A percentile compares a stretch with the other conserved stretches of the same genome.
phyloP scores from a whole-genome alignment of 805 yeast species.

The Barnettozyma salicaria region DNA sequence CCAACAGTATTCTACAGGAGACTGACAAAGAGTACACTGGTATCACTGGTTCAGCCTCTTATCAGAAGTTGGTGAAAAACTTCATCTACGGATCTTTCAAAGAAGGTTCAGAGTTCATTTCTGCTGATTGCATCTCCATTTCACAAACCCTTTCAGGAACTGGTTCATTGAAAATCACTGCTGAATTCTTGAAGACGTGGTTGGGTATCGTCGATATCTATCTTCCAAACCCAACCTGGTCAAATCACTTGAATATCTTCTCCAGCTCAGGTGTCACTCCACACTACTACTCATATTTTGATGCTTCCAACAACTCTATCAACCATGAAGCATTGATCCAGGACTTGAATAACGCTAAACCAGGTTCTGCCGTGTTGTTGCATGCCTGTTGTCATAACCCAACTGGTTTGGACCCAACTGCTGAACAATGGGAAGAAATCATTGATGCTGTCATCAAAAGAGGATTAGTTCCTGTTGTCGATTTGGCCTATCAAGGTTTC shows the following conservation, averaged over 20 bases:
- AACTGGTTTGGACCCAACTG: conserved; percentile 87
- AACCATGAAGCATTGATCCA: conserved; percentile 58
- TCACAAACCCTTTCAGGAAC: conserved; percentile 93
- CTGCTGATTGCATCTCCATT: conserved; percentile 60
- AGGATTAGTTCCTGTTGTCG: conserved; percentile 73
- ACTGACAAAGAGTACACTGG: conserved; percentile 82
- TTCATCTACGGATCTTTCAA: conserved; percentile 66
- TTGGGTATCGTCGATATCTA: conserved; percentile 45
- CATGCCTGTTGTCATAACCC: conserved; percentile 98
- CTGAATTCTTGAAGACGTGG: conserved; percentile 65
- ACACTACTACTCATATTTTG: conserved; percentile 66
- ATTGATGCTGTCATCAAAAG: conserved; percentile 53
- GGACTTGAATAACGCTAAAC: conserved; percentile 49
- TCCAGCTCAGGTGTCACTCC: conserved; percentile 62
- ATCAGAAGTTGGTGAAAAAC: conserved; percentile 58
- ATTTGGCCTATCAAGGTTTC: conserved; percentile 94
- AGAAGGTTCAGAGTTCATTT: conserved; percentile 48
- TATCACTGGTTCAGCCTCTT: conserved; percentile 71
- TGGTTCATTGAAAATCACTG: conserved; percentile 84
- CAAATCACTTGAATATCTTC: conserved; percentile 82
- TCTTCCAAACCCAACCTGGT: conserved; percentile 91
- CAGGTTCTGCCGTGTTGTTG: conserved; percentile 62
- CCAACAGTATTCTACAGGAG: conserved; percentile 47
- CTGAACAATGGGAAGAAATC: conserved; percentile 74
- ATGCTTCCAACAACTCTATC: conserved; percentile 52